Evolutionary conservation across 768 basidiomycete species (phyloP).

Genomic region (Pholiota conissans): DNA sequence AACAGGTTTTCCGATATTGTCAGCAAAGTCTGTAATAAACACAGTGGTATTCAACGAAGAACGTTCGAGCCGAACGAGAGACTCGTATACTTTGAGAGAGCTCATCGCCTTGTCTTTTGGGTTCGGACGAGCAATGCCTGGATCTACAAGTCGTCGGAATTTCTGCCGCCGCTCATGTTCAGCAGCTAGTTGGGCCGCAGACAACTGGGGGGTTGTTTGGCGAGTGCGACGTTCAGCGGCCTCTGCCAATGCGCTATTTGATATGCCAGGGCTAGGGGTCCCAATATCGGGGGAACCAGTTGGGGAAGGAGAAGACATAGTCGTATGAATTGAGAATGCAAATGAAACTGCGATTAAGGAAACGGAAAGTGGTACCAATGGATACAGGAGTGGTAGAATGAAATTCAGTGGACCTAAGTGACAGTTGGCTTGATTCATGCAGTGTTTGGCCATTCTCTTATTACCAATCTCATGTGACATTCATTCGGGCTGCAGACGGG

Average conservation of each 20-base stretch:
- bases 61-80: constrained; percentile 13
- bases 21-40: constrained; percentile 53
- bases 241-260: constrained; percentile 39
- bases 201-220: constrained; percentile 30
- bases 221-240: constrained; percentile 45
- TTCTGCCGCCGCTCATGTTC: constrained; percentile 69
- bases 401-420: too few relatives aligned
- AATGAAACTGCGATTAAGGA: not conserved
- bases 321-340: not conserved
- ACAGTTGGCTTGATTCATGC: too few relatives aligned
- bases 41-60: constrained; percentile 15
- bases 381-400: too few relatives aligned
- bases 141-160: constrained; percentile 77
- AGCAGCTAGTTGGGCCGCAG: constrained; percentile 39
- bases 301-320: constrained; percentile 17
- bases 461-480: too few relatives aligned
- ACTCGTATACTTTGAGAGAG: constrained; percentile 59
- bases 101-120: constrained; percentile 56
- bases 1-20: constrained; percentile 74
- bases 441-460: too few relatives aligned
- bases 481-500: too few relatives aligned
- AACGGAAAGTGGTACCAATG: not conserved
- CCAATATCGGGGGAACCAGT: not conserved
- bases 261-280: constrained; percentile 19
- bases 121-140: constrained; percentile 76